Base-by-base conservation (phyloP, 139 green algal genomes). In the Bryopsis sp. region DNA sequence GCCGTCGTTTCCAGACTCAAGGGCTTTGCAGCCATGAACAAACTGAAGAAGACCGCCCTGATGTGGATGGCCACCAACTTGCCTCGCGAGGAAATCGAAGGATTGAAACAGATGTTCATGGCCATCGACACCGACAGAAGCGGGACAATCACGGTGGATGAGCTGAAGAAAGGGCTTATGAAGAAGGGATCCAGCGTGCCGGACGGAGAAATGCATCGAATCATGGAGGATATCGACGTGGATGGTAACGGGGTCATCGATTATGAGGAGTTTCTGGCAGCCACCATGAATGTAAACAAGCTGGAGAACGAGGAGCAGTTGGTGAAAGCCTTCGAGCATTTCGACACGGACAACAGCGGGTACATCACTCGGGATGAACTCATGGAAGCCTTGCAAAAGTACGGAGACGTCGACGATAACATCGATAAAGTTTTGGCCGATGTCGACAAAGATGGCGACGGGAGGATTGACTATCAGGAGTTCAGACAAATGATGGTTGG, bases 1-100 rank as follows among this genome's bases (percentile, higher is more conserved):
- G 85, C 76, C 7, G 89, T 99, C 48, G 60, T 97, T 22, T 82
- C 76, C 28, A 85, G 92, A 61, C 85, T 99, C 66, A 84, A 86
- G 70, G 81, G 87, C 33, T 99, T 98, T 82, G 83, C 85, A n/a
- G 78, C 50, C 61, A 93, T 96, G 84, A 97, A 97, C 85, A 91
- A 92, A 68, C 81, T 99, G 38, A 97, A 98, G 82, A 95, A 96
- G 74, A 81, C 95, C 79, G 95, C 94, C 0, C 78, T 98, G 67
- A 88, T 93, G 76, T 73, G 95, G 48, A 94, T 97, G 35, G 92
- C 92, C 0, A 69, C 74, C 1, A 84, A 78, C 67, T 81, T 98
- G 79, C 86, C 92, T 1, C 73, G 84, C 34, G 85, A 93, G 39
- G 92, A 98, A 82, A 93, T 97, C 78, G 81, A 81, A 39, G 92